These are phyloP conservation scores for Annulohypoxylon moriforme DNA, from an alignment of 495 filamentous ascomycete genomes.

Conservation along the genomic window DNA sequence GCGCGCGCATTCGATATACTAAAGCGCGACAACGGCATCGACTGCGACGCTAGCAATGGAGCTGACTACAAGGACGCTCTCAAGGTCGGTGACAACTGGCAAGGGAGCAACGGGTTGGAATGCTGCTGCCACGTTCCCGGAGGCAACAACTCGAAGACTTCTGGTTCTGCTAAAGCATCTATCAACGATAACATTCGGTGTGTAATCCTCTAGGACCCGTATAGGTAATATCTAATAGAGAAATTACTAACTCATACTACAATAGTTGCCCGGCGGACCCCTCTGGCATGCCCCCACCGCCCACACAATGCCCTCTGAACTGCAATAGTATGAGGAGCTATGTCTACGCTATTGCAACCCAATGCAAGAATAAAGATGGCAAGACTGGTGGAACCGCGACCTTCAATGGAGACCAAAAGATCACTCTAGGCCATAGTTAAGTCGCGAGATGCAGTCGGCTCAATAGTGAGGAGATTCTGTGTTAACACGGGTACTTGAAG, in stretches of 20 bases:
- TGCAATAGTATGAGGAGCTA: conserved; percentile 27
- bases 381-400: conserved; percentile 17
- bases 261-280: conserved; percentile 14
- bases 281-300: conserved; percentile 15
- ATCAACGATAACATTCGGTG: conserved; percentile 19
- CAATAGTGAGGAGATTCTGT: background rate
- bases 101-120: conserved; percentile 14
- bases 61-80: conserved; percentile 25
- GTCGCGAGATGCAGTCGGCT: background rate
- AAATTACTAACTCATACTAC: background rate
- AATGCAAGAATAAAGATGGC: conserved; percentile 22
- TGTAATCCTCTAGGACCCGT: background rate
- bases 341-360: conserved; percentile 32
- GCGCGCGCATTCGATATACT: background rate
- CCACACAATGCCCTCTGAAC: conserved; percentile 18
- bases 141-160: conserved; percentile 7
- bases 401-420: background rate
- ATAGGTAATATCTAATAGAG: too few species aligned
- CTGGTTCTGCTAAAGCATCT: conserved; percentile 22
- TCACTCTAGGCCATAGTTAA: conserved; percentile 19
- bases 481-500: background rate
- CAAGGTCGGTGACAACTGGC: conserved; percentile 27
- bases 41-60: conserved; percentile 12
- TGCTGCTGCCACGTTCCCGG: conserved; percentile 29
- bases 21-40: background rate